Conservation (phyloP, 305 asterid species). For the Withania somnifera region DNA sequence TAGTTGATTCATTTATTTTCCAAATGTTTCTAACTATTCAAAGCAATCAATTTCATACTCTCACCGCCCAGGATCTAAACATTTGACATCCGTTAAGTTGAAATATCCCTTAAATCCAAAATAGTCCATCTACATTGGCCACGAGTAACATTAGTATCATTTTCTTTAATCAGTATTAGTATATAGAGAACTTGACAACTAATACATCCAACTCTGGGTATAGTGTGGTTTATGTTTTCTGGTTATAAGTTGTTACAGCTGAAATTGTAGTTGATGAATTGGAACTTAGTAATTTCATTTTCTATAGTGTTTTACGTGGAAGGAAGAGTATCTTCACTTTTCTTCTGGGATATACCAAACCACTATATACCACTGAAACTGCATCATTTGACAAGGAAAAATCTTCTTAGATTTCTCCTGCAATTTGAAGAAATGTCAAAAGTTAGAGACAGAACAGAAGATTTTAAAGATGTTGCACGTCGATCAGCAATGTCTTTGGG, state of each 20-base stretch:
- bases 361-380: neutral
- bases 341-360: neutral
- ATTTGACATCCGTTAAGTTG: neutral
- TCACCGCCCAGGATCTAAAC: neutral
- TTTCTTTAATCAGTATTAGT: neutral
- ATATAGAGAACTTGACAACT: neutral
- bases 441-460: slow-evolving; percentile 82
- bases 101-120: neutral
- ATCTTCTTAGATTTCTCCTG: neutral
- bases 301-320: neutral
- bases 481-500: slow-evolving; percentile 70
- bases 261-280: neutral
- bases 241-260: neutral
- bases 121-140: neutral
- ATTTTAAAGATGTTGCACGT: slow-evolving; percentile 73
- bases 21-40: neutral
- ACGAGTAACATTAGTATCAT: neutral
- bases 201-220: neutral
- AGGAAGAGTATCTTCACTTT: neutral
- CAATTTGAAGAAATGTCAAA: slow-evolving; percentile 43
- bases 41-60: neutral
- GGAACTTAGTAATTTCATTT: neutral
- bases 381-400: neutral
- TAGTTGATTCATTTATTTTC: neutral
- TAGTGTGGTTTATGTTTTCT: neutral